Percentiles rank a stretch among this genome's conserved stretches.
Evolutionary conservation across 2,329 filamentous ascomycete genomes (phyloP).

Genomic region (Aspergillus japonicus): DNA sequence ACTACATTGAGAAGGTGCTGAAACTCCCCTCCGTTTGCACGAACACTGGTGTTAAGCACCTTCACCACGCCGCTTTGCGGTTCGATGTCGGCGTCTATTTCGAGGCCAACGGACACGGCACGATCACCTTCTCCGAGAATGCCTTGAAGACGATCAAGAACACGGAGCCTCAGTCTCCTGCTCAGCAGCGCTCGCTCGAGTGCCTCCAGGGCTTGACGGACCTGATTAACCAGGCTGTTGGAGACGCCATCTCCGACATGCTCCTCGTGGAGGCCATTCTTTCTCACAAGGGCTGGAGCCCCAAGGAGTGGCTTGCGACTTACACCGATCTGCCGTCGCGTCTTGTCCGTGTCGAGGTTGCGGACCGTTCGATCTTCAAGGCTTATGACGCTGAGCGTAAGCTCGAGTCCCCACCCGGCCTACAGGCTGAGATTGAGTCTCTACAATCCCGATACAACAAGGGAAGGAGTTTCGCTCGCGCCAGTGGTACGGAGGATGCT

Average conservation of each 20-base stretch:
- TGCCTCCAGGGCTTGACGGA: slow-evolving; percentile 80
- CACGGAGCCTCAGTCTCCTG: slow-evolving; percentile 82
- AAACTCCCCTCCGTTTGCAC: slow-evolving; percentile 90
- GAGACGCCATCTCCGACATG: slow-evolving; percentile 93
- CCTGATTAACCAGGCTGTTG: slow-evolving; percentile 97
- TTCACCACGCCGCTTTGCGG: slow-evolving; percentile 93
- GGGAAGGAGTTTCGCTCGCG: slow-evolving; percentile 85
- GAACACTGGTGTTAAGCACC: slow-evolving; percentile 92
- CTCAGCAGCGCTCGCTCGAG: slow-evolving; percentile 84
- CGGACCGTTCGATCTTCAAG: slow-evolving; percentile 83
- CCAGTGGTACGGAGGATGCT: slow-evolving; percentile 92
- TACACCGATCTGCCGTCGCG: slow-evolving; percentile 94
- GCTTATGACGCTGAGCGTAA: slow-evolving; percentile 90
- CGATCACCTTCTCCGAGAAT: slow-evolving; percentile 86
- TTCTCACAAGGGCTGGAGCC: slow-evolving; percentile 88
- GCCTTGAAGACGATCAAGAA: slow-evolving; percentile 76
- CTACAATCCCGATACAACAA: slow-evolving; percentile 87
- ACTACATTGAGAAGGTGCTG: slow-evolving; percentile 84
- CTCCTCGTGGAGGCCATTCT: slow-evolving; percentile 94
- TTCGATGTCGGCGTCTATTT: slow-evolving; percentile 98
- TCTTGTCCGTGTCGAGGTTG: slow-evolving; percentile 88
- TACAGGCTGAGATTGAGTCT: slow-evolving; percentile 82
- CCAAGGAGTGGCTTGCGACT: slow-evolving; percentile 86
- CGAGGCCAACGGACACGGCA: slow-evolving; percentile 97
- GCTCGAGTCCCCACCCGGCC: slow-evolving; percentile 73